These are phyloP conservation scores for Conticribra weissflogii DNA, from an alignment of 108 stramenopile species.

Conservation along the genomic window DNA sequence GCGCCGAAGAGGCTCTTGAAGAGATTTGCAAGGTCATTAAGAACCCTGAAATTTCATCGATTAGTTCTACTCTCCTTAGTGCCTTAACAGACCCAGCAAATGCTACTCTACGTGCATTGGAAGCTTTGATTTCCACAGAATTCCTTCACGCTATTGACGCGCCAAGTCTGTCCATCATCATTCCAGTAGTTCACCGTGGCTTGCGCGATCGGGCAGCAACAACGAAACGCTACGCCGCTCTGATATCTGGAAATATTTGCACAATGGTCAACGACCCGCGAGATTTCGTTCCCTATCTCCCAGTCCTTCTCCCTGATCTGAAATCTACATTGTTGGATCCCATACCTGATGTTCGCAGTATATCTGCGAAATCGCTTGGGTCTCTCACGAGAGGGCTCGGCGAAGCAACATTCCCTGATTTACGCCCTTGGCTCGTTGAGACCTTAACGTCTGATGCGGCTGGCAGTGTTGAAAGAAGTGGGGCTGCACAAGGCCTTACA, in stretches of 20 bases:
- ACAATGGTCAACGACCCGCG: conserved; percentile 95
- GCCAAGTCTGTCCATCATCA: conserved; percentile 96
- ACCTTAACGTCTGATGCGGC: conserved; percentile 76
- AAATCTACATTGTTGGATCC: conserved; percentile 92
- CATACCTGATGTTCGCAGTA: conserved; percentile 92
- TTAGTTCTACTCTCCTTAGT: conserved; percentile 77
- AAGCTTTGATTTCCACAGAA: conserved; percentile 85
- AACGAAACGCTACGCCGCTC: conserved; percentile 93
- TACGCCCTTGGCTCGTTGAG: conserved; percentile 94
- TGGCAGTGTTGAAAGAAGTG: conserved; percentile 93
- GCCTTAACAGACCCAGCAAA: conserved; percentile 93
- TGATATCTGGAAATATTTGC: conserved; percentile 98
- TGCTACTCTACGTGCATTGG: conserved; percentile 76
- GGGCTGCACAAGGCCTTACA: conserved; percentile 96
- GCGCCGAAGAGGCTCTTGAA: conserved; percentile 89
- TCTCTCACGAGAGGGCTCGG: conserved; percentile 93
- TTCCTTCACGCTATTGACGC: conserved; percentile 99
- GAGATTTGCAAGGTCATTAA: conserved; percentile 95
- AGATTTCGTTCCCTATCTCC: conserved; percentile 95
- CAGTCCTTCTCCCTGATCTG: conserved; percentile 91
- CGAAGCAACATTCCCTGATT: conserved; percentile 87
- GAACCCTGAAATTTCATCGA: conserved; percentile 95
- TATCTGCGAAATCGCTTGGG: conserved; percentile 89
- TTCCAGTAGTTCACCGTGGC: conserved; percentile 97
- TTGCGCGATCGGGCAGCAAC: conserved; percentile 92